Evolutionary conservation across 176 grass and related monocot genomes (phyloP).

Genomic region (Aegilops bicornis): DNA sequence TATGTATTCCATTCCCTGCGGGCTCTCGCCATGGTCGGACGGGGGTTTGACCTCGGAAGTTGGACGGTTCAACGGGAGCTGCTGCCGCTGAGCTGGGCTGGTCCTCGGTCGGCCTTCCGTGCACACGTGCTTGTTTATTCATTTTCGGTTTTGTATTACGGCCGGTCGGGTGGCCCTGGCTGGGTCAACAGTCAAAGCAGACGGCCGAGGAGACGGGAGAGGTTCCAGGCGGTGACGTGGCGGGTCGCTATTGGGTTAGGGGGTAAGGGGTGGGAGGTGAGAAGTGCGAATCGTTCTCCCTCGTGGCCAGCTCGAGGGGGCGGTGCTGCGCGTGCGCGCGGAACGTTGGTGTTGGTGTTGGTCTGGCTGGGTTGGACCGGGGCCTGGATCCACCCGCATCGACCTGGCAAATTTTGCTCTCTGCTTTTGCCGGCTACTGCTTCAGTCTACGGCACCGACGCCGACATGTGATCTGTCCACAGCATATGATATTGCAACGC

Average conservation of each 20-base stretch:
- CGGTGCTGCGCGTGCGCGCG: conserved; percentile 39
- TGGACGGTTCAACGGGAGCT: conserved; percentile 22
- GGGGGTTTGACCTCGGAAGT: conserved; percentile 51
- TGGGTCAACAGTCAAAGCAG: conserved; percentile 44
- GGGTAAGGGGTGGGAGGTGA: too few species aligned
- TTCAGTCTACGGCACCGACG: background rate
- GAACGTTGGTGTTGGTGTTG: too few species aligned
- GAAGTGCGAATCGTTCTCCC: too few species aligned
- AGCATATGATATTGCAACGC: too few species aligned
- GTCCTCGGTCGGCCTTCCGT: too few species aligned
- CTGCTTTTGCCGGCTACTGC: too few species aligned
- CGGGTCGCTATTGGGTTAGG: background rate
- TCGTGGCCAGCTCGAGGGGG: background rate
- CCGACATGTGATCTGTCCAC: background rate
- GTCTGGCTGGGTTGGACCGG: background rate
- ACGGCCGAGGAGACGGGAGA: conserved; percentile 16
- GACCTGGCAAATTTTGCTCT: background rate
- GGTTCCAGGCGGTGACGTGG: too few species aligned
- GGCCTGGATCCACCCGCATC: background rate
- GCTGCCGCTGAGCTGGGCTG: too few species aligned
- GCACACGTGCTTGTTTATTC: conserved; percentile 10
- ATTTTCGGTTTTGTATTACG: background rate
- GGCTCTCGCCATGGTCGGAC: background rate
- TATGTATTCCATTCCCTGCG: background rate
- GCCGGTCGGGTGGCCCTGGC: background rate